Base-by-base conservation (phyloP, 2,329 filamentous ascomycete genomes). In the Grosmannia serpens region DNA sequence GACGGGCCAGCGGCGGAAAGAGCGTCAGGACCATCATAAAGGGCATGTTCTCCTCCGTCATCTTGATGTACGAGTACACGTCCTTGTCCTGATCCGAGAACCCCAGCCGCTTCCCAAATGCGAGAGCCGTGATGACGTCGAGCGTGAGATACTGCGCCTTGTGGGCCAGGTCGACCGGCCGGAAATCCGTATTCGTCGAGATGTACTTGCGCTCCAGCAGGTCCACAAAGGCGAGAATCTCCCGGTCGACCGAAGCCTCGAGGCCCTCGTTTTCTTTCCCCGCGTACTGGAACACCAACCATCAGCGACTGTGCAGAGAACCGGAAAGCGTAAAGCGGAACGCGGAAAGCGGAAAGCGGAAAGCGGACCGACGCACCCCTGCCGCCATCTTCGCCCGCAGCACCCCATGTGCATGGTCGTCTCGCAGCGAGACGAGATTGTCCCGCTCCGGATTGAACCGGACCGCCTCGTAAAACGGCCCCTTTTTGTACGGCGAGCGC, bases 71-170 rank as follows among this genome's bases (percentile, higher is more conserved):
- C 49, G 69, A 70, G 58, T 74, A 74, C 1, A 73, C 66, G 60
- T 81, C 78, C 7, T 67, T 64, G 65, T 81, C 75, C 20, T 69
- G 61, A 8, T 72, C 70, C 4, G 79, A 65, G 62, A 75, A 78
- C 11, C 77, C 76, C 55, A 81, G 77, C 4, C 71, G 67, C 53
- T 73, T 65, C 49, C 79, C 79, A 31, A 82, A 76, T 0, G 75
- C 77, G 15, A 83, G 65, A 3, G 73, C 71, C 27, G 73, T 77
- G 60, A 83, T 80, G 46, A 82, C 76, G 61, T 83, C 80, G 3
- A 82, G 68, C 1, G 79, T 80, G 52, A 82, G 75, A 68, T 73
- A 81, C 58, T 79, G 76, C 2, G 76, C 71, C 57, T 78, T 77
- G 35, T 70, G 69, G 6, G 75, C 76, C 52, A 83, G 64, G 62